Evolutionary conservation across 257 asterid genomes (phyloP).

Genomic region (Scutellaria baicalensis): DNA sequence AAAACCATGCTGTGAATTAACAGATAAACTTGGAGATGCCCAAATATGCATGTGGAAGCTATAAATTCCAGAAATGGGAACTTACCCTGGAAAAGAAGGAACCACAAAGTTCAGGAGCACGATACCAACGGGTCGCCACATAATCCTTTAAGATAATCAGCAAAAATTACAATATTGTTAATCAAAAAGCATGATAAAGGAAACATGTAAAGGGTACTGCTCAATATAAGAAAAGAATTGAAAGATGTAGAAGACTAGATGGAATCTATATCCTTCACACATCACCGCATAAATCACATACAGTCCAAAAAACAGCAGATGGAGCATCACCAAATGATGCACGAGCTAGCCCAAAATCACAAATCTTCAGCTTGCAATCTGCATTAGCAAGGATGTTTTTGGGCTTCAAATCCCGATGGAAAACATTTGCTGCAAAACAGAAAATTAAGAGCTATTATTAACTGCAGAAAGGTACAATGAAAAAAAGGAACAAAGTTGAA

Average conservation of each 20-base stretch:
- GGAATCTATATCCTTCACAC: constrained; percentile 3
- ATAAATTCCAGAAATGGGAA: constrained; percentile 1
- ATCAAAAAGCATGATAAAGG: not conserved
- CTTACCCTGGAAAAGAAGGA: constrained; percentile 95
- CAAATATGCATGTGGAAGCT: not conserved
- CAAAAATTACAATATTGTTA: not conserved
- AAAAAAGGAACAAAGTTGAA: not conserved
- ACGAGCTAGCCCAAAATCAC: constrained; percentile 99
- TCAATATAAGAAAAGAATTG: constrained; percentile 11
- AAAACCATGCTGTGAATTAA: not conserved
- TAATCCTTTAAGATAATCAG: constrained; percentile 57
- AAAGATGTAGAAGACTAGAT: not conserved
- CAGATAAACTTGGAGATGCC: not conserved
- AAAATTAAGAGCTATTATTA: not conserved
- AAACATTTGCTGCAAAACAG: constrained; percentile 71
- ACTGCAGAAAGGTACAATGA: not conserved
- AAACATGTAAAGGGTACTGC: not conserved
- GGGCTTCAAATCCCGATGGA: constrained; percentile 91
- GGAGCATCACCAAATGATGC: constrained; percentile 91
- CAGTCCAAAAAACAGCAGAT: constrained; percentile 98
- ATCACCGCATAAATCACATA: constrained; percentile 38
- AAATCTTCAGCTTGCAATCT: constrained; percentile 93
- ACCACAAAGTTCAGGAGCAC: constrained; percentile 99
- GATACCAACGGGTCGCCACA: constrained; percentile 99
- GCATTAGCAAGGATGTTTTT: constrained; percentile 97